Evolutionary conservation across 192 early-diverging fungal genomes (phyloP).

Genomic region (Coemansia sp.): DNA sequence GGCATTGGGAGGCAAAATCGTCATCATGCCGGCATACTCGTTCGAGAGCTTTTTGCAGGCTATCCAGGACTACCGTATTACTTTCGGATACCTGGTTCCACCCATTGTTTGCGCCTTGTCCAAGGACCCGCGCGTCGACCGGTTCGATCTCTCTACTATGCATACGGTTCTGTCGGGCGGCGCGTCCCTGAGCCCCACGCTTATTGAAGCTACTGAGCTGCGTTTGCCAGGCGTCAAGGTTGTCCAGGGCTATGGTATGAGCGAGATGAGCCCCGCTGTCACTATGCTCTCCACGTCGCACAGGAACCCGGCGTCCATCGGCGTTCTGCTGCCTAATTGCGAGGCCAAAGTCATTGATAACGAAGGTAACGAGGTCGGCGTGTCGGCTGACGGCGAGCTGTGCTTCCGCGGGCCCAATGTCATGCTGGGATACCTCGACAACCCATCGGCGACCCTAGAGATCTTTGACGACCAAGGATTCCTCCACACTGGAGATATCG

Average conservation of each 20-base stretch:
- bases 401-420: conserved; percentile 88
- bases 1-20: conserved; percentile 51
- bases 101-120: conserved; percentile 73
- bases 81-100: conserved; percentile 68
- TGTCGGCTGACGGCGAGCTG: conserved; percentile 83
- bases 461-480: conserved; percentile 79
- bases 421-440: conserved; percentile 87
- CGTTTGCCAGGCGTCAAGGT: conserved; percentile 50
- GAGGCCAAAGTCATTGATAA: conserved; percentile 78
- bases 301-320: conserved; percentile 62
- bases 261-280: conserved; percentile 59
- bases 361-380: conserved; percentile 63
- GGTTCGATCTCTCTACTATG: conserved; percentile 73
- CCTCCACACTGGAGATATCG: conserved; percentile 87
- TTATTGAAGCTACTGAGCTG: conserved; percentile 60
- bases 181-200: conserved; percentile 74
- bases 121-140: conserved; percentile 74
- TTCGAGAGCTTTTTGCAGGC: conserved; percentile 64
- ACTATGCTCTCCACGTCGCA: conserved; percentile 50
- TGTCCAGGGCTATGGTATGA: conserved; percentile 75
- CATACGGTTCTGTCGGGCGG: conserved; percentile 74
- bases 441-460: conserved; percentile 70
- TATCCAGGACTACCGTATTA: conserved; percentile 72
- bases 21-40: conserved; percentile 79
- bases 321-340: conserved; percentile 72